These are phyloP conservation scores for Naumovozyma baii DNA, from an alignment of 805 yeast species.

Conservation along the genomic window DNA sequence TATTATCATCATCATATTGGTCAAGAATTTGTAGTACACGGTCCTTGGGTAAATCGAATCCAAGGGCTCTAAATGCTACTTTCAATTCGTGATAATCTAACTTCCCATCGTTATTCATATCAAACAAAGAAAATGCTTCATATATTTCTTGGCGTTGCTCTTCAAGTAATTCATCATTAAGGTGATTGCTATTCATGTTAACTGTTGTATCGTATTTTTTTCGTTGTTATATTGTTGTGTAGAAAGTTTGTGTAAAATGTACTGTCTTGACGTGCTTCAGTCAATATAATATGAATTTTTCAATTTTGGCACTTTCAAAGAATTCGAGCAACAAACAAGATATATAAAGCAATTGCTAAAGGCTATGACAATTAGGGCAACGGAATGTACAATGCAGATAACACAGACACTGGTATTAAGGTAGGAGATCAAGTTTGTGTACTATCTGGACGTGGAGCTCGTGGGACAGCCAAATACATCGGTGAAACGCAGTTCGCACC, in stretches of 20 bases:
- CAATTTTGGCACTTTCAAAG: no score
- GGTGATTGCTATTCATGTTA: slow-evolving; percentile 1
- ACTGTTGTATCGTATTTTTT: neutral
- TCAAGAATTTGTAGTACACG: slow-evolving; percentile 69
- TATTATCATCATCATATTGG: slow-evolving; percentile 65
- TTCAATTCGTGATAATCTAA: slow-evolving; percentile 89
- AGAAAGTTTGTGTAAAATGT: no score
- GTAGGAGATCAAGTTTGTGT: neutral
- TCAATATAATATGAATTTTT: neutral
- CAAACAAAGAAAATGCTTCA: slow-evolving; percentile 87
- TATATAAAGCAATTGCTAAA: no score
- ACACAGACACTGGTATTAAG: neutral
- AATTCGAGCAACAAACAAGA: no score
- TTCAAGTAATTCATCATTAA: slow-evolving; percentile 53
- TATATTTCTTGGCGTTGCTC: slow-evolving; percentile 87
- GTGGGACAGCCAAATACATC: slow-evolving; percentile 40
- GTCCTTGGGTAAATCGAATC: slow-evolving; percentile 71
- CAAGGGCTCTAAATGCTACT: slow-evolving; percentile 89
- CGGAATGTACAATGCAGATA: neutral
- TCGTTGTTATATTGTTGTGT: neutral
- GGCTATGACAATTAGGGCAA: neutral
- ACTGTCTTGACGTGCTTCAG: no score
- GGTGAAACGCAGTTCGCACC: slow-evolving; percentile 51
- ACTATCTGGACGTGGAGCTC: neutral
- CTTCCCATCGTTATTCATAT: slow-evolving; percentile 82